A percentile compares a stretch with the other conserved stretches of the same genome.
Conservation (phyloP, 768 basidiomycete genomes). For the Dacryopinax primogenitus region DNA sequence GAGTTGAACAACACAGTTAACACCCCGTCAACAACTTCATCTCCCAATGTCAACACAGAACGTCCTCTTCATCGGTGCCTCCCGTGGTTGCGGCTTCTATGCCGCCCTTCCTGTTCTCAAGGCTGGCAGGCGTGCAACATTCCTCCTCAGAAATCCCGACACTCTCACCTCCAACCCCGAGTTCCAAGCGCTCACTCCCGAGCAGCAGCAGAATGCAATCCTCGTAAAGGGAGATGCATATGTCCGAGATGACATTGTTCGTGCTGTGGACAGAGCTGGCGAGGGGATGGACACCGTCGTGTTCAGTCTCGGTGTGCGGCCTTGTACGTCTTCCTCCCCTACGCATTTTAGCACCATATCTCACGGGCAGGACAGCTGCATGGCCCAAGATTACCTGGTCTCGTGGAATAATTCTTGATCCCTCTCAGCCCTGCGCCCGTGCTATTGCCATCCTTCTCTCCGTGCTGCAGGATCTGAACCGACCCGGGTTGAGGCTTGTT, state of each 20-base stretch:
- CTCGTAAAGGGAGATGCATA: constrained; percentile 52
- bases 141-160: constrained; percentile 41
- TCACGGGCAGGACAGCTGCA: constrained; percentile 30
- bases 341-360: neutral
- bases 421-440: constrained; percentile 47
- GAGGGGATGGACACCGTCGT: constrained; percentile 41
- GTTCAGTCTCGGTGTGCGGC: constrained; percentile 46
- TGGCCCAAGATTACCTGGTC: constrained; percentile 33
- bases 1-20: too few relatives aligned
- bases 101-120: constrained; percentile 26
- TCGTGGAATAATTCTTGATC: constrained; percentile 39
- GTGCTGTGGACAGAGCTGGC: constrained; percentile 39
- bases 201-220: constrained; percentile 29
- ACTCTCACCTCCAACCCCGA: constrained; percentile 35
- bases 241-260: constrained; percentile 37
- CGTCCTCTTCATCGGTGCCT: constrained; percentile 29
- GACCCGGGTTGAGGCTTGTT: constrained; percentile 39
- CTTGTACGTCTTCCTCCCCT: neutral
- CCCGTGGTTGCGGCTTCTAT: constrained; percentile 32
- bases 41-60: constrained; percentile 15
- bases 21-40: too few relatives aligned
- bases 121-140: constrained; percentile 46
- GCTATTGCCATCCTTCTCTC: constrained; percentile 41
- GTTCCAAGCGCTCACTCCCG: neutral
- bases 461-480: constrained; percentile 13